Conservation (phyloP, 2,329 filamentous ascomycete genomes). For the Xylariaceae sp. region DNA sequence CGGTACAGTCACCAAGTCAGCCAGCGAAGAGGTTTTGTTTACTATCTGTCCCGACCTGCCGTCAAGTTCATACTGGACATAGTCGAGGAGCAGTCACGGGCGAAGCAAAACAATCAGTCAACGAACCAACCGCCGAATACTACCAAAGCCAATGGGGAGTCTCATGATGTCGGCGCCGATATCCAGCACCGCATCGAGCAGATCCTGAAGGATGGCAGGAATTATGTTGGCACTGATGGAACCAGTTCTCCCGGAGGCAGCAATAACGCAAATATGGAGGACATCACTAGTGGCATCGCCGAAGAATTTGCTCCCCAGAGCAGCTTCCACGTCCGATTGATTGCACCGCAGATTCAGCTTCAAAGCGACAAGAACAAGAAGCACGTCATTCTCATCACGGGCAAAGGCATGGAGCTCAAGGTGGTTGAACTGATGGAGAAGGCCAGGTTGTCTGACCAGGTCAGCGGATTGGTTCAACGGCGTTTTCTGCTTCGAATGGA, state of each 20-base stretch:
- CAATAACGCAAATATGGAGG: constrained; percentile 43
- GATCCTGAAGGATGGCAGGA: constrained; percentile 74
- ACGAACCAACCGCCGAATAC: constrained; percentile 19
- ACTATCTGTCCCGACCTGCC: constrained; percentile 91
- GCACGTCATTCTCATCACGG: constrained; percentile 91
- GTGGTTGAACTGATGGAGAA: constrained; percentile 98
- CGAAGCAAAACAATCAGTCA: constrained; percentile 39
- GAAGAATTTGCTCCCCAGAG: constrained; percentile 86
- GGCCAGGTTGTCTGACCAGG: constrained; percentile 79
- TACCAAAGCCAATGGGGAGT: constrained; percentile 32
- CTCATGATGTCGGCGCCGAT: constrained; percentile 53
- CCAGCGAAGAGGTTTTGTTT: constrained; percentile 91
- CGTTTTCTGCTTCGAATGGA: constrained; percentile 95
- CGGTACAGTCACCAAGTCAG: constrained; percentile 97
- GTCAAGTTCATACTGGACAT: constrained; percentile 98
- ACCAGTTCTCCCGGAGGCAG: constrained; percentile 28
- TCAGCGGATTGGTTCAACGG: constrained; percentile 90
- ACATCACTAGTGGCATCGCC: constrained; percentile 69
- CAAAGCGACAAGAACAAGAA: constrained; percentile 98
- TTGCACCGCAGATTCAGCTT: constrained; percentile 94
- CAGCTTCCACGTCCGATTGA: constrained; percentile 88
- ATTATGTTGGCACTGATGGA: constrained; percentile 70
- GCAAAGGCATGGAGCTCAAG: constrained; percentile 97
- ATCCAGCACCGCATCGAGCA: constrained; percentile 82
- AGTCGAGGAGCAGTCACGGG: constrained; percentile 84